These are phyloP conservation scores for Tylopilus sp. DNA, from an alignment of 768 basidiomycete species.

Conservation along the genomic window DNA sequence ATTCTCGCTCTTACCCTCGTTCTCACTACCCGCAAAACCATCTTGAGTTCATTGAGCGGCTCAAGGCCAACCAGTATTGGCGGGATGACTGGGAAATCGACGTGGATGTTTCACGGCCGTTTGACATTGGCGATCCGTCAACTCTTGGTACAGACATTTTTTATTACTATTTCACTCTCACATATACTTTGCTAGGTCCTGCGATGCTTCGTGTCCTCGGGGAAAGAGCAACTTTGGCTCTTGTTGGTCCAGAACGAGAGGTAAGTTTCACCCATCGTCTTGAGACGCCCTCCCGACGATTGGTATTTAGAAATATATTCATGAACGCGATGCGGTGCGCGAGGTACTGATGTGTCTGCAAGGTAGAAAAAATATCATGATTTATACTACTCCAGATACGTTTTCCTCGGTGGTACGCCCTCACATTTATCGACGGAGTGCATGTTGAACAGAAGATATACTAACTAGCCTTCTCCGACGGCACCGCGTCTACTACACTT, in stretches of 20 bases:
- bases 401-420: slow-evolving; percentile 34
- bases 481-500: slow-evolving; percentile 65
- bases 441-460: slow-evolving; percentile 1
- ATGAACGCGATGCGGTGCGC: slow-evolving; percentile 73
- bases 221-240: slow-evolving; percentile 35
- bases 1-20: not conserved
- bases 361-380: slow-evolving; percentile 61
- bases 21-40: slow-evolving; percentile 21
- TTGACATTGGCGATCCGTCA: slow-evolving; percentile 68
- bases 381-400: slow-evolving; percentile 34
- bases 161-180: not conserved
- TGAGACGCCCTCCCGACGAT: not conserved
- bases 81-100: slow-evolving; percentile 58
- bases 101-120: slow-evolving; percentile 39
- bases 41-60: slow-evolving; percentile 56
- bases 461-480: slow-evolving; percentile 51
- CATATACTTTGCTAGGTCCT: slow-evolving; percentile 41
- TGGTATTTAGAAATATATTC: slow-evolving; percentile 54
- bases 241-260: slow-evolving; percentile 42
- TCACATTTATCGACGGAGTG: not conserved
- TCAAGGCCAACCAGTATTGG: slow-evolving; percentile 73
- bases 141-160: slow-evolving; percentile 57
- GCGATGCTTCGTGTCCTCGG: slow-evolving; percentile 38
- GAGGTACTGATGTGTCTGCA: slow-evolving; percentile 76
- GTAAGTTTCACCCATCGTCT: slow-evolving; percentile 23